phyloP scores from a whole-genome alignment of 2,329 filamentous ascomycete genomes.

The Colletotrichum orchidophilum region DNA sequence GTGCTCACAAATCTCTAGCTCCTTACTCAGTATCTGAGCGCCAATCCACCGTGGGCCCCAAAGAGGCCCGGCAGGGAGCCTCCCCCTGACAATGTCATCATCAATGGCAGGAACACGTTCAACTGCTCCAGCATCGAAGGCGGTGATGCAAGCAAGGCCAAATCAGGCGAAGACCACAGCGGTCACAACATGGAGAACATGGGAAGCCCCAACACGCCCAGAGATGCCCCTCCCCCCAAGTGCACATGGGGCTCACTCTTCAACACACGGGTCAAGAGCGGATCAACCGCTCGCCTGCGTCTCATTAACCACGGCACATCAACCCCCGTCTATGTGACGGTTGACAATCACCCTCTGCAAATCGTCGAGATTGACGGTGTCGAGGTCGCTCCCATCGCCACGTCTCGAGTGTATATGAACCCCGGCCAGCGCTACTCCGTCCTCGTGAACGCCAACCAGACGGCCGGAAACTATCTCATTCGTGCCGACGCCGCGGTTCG shows the following conservation, averaged over 20 bases:
- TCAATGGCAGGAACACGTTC: conserved; percentile 50
- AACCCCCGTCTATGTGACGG: conserved; percentile 48
- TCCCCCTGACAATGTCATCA: conserved; percentile 49
- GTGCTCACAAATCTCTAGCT: conserved; percentile 41
- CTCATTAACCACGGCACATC: conserved; percentile 52
- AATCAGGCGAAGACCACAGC: neutral
- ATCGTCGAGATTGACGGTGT: conserved; percentile 52
- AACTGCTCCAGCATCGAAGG: conserved; percentile 40
- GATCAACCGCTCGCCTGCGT: conserved; percentile 44
- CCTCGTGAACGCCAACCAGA: conserved; percentile 45
- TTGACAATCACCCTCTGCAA: conserved; percentile 49
- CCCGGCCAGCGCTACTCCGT: conserved; percentile 51
- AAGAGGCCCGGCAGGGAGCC: conserved; percentile 50
- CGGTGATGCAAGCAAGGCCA: conserved; percentile 35
- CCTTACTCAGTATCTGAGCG: conserved; percentile 42
- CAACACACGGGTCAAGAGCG: conserved; percentile 41
- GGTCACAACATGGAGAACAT: conserved; percentile 14
- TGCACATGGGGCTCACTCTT: conserved; percentile 46
- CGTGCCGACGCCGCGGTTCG: conserved; percentile 39
- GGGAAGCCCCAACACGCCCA: conserved; percentile 5
- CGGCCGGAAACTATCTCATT: conserved; percentile 45
- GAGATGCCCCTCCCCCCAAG: neutral
- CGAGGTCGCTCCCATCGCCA: conserved; percentile 46
- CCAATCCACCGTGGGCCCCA: conserved; percentile 44
- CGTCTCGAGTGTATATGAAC: conserved; percentile 48